Base-by-base conservation (phyloP, 257 asterid genomes). In the Ocimum tenuiflorum region DNA sequence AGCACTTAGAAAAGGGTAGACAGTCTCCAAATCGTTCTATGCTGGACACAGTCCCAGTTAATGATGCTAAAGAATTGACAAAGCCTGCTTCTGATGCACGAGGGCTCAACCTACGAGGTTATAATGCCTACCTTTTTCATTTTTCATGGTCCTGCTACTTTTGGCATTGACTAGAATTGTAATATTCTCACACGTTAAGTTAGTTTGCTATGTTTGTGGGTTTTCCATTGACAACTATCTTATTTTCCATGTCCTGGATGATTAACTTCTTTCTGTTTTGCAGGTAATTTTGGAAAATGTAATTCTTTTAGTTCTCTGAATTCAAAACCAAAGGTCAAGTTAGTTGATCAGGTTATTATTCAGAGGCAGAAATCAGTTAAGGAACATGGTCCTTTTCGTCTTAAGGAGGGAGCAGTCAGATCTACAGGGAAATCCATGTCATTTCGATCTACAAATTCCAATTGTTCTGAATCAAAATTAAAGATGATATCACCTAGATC, bases 231-330 rank as follows among this genome's bases (percentile, higher is more conserved):
- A 24, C 65, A 72, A 47, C 54, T 46, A 22, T 68, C 67, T 55
- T 66, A 38, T 39, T 66, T 41, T 71, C 41, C 19, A 27, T 23
- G 17, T 17, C 45, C 48, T 49, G 52, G 63, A 42, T 60, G 48
- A 56, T 65, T 47, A 59, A 42, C 69, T 38, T 64, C 49, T 45
- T 27, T 63, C 46, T 55, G 60, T 51, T 78, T 42, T 74, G 80
- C 86, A 92, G 98, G 95, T 81, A 70, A 71, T 65, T 80, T 84
- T 78, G 75, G 77, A 12, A 91, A 88, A 83, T 88, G 94, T 8
- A 82, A 77, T 64, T 91, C 96, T 63, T 91, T 88, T 77, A 85
- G 49, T 80, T 78, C 90, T 54, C 67, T 73, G 70, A 81, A 75
- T 79, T 76, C 83, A 70, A 91, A 86, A 76, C 91, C 89, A 47